These are phyloP conservation scores for Camelina sativa DNA, from an alignment of 345 rosid genomes.

Conservation along the genomic window DNA sequence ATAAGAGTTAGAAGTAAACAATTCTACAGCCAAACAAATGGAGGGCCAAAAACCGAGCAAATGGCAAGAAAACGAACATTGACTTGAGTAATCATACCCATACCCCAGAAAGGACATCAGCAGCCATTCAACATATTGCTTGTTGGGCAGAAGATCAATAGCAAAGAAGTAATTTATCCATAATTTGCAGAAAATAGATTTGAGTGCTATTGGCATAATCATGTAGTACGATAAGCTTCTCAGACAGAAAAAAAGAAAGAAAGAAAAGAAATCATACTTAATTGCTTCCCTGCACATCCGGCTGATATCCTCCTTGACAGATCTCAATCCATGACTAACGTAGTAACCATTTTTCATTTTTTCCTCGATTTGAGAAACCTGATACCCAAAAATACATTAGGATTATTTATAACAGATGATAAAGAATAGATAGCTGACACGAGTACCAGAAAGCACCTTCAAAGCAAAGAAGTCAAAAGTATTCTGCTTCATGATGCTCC, in stretches of 20 bases:
- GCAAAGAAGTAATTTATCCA: slow-evolving; percentile 4
- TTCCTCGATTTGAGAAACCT: slow-evolving; percentile 90
- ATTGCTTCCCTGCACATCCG: slow-evolving; percentile 99
- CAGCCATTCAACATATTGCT: slow-evolving; percentile 27
- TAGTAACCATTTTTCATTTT: slow-evolving; percentile 88
- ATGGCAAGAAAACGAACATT: slow-evolving; percentile 7
- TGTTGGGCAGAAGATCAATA: slow-evolving; percentile 21
- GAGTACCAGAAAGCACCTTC: slow-evolving; percentile 64
- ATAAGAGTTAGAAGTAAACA: slow-evolving; percentile 21
- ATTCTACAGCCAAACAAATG: slow-evolving; percentile 21
- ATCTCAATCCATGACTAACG: slow-evolving; percentile 75
- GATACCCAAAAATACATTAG: slow-evolving; percentile 40
- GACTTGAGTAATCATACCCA: slow-evolving; percentile 13
- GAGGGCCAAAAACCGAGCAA: slow-evolving; percentile 18
- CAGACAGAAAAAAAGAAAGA: background rate
- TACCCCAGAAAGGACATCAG: slow-evolving; percentile 19
- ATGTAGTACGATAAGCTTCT: slow-evolving; percentile 14
- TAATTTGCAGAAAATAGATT: slow-evolving; percentile 20
- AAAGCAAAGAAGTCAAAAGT: slow-evolving; percentile 79
- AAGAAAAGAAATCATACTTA: slow-evolving; percentile 59
- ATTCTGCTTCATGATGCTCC: slow-evolving; percentile 93
- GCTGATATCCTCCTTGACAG: slow-evolving; percentile 94
- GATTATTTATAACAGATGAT: slow-evolving; percentile 31
- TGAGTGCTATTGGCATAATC: slow-evolving; percentile 10
- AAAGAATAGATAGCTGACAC: slow-evolving; percentile 8